Conservation (phyloP, 179 eudicot species). For the Silene coronaria region DNA sequence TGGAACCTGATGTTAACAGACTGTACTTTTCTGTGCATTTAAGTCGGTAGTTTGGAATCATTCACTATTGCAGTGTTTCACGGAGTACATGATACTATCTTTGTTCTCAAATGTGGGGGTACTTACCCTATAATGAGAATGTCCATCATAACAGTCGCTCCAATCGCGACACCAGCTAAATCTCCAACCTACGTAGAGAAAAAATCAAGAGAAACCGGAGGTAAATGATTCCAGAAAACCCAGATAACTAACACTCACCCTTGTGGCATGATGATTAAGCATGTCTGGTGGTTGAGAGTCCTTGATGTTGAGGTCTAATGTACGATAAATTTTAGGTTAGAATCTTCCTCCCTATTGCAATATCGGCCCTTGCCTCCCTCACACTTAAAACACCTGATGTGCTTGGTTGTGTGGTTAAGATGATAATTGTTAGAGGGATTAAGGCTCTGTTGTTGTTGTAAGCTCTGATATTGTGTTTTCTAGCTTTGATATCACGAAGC, state of each 20-base stretch:
- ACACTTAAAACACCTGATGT: too few species aligned
- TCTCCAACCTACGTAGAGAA: conserved; percentile 25
- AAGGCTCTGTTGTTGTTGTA: too few species aligned
- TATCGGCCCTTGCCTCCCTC: too few species aligned
- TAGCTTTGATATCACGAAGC: too few species aligned
- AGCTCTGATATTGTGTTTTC: too few species aligned
- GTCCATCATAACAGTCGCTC: conserved; percentile 36
- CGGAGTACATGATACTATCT: not conserved
- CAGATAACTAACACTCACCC: not conserved
- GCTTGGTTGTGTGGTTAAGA: too few species aligned
- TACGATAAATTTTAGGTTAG: too few species aligned
- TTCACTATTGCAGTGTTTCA: not conserved
- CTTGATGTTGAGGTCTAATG: too few species aligned
- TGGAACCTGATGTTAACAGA: not conserved
- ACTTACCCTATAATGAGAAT: conserved; percentile 39
- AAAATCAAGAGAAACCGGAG: not conserved
- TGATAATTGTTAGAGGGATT: too few species aligned
- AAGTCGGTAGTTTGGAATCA: not conserved
- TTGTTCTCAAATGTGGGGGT: not conserved
- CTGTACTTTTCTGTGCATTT: not conserved
- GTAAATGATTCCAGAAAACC: not conserved
- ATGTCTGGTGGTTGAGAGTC: too few species aligned
- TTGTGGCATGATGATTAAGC: too few species aligned
- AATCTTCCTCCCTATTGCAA: too few species aligned
- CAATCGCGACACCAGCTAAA: conserved; percentile 36